Conservation (phyloP, 345 rosid species). For the Syzygium oleosum region DNA sequence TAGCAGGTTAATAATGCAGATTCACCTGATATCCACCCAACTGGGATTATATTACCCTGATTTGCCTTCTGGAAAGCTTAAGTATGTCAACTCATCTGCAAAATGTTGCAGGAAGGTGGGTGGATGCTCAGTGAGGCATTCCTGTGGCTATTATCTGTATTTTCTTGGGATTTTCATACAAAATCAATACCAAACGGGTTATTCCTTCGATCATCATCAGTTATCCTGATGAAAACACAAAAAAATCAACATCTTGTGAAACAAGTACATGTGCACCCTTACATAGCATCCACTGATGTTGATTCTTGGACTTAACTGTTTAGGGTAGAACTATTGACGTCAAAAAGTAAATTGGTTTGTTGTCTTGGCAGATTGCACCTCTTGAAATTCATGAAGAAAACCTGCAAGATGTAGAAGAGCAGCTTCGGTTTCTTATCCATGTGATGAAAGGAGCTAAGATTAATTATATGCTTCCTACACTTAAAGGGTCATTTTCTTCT, state of each 20-base stretch:
- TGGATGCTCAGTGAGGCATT: not conserved
- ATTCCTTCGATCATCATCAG: not conserved
- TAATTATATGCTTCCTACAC: conserved; percentile 40
- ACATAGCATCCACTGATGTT: not conserved
- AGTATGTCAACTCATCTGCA: not conserved
- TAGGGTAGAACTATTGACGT: not conserved
- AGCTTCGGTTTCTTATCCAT: conserved; percentile 60
- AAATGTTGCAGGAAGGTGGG: not conserved
- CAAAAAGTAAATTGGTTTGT: not conserved
- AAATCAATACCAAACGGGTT: not conserved
- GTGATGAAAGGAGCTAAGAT: conserved; percentile 49
- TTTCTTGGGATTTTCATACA: not conserved
- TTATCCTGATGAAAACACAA: not conserved
- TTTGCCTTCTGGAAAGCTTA: not conserved
- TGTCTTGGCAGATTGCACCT: conserved; percentile 76
- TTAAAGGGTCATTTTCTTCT: conserved; percentile 63
- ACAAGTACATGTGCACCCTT: not conserved
- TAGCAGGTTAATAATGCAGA: not conserved
- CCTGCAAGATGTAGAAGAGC: conserved; percentile 74
- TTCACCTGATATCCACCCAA: not conserved
- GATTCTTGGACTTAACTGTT: not conserved
- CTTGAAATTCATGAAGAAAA: conserved; percentile 60
- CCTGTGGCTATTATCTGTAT: not conserved
- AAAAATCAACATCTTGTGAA: not conserved
- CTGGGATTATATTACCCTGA: not conserved